Base-by-base conservation (phyloP, 1,284 basidiomycete genomes). In the Coniophora puteana region DNA sequence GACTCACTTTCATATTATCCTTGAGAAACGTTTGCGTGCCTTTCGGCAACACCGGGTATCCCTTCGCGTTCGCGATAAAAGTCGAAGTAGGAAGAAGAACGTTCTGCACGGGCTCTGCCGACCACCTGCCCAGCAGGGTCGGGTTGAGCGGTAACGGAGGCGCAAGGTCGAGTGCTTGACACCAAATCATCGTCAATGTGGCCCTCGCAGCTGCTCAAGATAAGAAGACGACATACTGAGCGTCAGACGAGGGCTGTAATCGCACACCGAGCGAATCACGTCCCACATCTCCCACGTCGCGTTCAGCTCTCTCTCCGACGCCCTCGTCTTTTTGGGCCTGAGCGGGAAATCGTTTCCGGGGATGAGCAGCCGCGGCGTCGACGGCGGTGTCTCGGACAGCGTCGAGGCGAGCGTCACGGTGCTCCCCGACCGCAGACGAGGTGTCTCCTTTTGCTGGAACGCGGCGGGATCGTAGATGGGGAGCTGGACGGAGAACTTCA, bases 201-300 rank as follows among this genome's bases (percentile, higher is more conserved):
- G n/a, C n/a, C n/a, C n/a, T n/a, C n/a, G n/a, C n/a, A n/a, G n/a
- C 17, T 35, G 21, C 8, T 21, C 7, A 23, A 43, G 17, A 38
- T 35, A 41, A 38, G 34, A 35, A 34, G 36, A 71, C 77, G 62
- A 40, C 45, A 36, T 53, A 94, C 92, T 86, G 36, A 95, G 62
- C 2, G 84, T 84, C 36, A 99, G 62, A 14, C 94, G 77, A 5
- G 82, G 74, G 60, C 85, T 86, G 62, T 94, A 95, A 38, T 83
- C 83, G 63, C 95, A 98, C 14, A 97, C 72, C 3, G 83, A 83
- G 44, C 93, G 76, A 45, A 99, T 89, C 34, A 84, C 77, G 62
- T 98, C 94, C 96, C 96, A 99, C 74, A 93, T 93, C 61, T 99
- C 94, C 94, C 95, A 99, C 1, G 89, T 91, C 5, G 80, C 82